A percentile compares a stretch with the other conserved stretches of the same genome.
phyloP scores from a whole-genome alignment of 1,139 yeast genomes.

The Pichia kudriavzevii region DNA sequence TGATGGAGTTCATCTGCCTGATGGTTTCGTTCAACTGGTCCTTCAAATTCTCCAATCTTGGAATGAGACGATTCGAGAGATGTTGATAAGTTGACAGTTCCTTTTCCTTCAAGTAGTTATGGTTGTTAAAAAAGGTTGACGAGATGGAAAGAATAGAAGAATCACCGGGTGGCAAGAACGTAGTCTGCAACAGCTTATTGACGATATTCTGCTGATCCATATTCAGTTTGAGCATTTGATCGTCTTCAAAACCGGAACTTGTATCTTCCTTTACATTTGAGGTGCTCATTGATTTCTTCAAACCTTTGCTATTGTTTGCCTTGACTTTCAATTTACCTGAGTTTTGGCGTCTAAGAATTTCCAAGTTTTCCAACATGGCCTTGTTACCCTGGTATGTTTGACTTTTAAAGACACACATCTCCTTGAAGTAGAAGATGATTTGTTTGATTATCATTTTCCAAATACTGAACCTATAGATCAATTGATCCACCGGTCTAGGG shows the following conservation, averaged over 20 bases:
- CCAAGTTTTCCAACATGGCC: constrained; percentile 55
- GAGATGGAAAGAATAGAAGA: constrained; percentile 45
- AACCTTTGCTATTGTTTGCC: constrained; percentile 17
- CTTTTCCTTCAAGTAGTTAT: constrained; percentile 35
- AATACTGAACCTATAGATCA: constrained; percentile 52
- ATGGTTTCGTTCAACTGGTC: constrained; percentile 59
- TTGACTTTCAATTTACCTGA: constrained; percentile 28
- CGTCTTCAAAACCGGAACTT: not conserved
- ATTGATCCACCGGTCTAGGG: constrained; percentile 41
- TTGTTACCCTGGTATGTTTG: constrained; percentile 59
- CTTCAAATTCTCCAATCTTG: constrained; percentile 62
- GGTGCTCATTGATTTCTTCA: constrained; percentile 21
- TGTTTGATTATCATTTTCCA: constrained; percentile 68
- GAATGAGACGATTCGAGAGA: constrained; percentile 49
- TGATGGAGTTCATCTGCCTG: constrained; percentile 54
- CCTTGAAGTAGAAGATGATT: constrained; percentile 52
- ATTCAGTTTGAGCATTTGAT: constrained; percentile 2
- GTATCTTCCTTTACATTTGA: constrained; percentile 2
- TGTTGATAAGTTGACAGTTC: constrained; percentile 50
- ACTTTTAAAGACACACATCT: constrained; percentile 57
- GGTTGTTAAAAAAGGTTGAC: constrained; percentile 39
- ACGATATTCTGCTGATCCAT: constrained; percentile 13
- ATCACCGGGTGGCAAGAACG: constrained; percentile 45
- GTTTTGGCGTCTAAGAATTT: constrained; percentile 39
- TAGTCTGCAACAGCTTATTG: constrained; percentile 30